phyloP scores from a whole-genome alignment of 805 yeast genomes.

The Teunomyces stri region DNA sequence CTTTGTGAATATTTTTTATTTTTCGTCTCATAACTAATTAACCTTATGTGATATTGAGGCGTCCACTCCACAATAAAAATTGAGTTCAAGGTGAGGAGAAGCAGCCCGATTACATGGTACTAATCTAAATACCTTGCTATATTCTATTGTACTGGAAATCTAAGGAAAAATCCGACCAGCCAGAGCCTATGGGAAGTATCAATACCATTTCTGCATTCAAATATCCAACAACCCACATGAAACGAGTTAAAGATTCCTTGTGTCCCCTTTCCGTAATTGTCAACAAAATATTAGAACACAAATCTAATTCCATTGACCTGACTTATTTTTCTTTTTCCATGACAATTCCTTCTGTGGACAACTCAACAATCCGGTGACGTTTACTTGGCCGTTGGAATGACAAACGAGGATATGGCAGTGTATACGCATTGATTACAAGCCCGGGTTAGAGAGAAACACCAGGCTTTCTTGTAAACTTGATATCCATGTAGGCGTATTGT shows the following conservation, averaged over 20 bases:
- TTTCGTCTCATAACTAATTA: not conserved
- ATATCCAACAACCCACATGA: not conserved
- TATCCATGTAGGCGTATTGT: not conserved
- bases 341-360: not conserved
- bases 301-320: not conserved
- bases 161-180: not conserved
- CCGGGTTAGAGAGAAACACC: not conserved
- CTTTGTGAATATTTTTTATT: not conserved
- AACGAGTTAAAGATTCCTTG: not conserved
- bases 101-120: not conserved
- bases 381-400: not conserved
- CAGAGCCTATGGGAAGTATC: not conserved
- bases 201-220: not conserved
- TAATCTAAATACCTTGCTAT: not conserved
- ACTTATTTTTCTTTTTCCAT: not conserved
- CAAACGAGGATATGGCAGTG: not conserved
- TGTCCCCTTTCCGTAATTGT: not conserved
- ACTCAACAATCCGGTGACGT: not conserved
- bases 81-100: slow-evolving; percentile 1
- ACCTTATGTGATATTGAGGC: slow-evolving; percentile 1
- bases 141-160: not conserved
- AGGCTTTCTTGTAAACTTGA: not conserved
- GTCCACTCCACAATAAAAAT: not conserved
- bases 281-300: not conserved
- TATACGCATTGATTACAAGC: slow-evolving; percentile 1